phyloP scores from a whole-genome alignment of 2,329 filamentous ascomycete species.

The Curvularia sp. region DNA sequence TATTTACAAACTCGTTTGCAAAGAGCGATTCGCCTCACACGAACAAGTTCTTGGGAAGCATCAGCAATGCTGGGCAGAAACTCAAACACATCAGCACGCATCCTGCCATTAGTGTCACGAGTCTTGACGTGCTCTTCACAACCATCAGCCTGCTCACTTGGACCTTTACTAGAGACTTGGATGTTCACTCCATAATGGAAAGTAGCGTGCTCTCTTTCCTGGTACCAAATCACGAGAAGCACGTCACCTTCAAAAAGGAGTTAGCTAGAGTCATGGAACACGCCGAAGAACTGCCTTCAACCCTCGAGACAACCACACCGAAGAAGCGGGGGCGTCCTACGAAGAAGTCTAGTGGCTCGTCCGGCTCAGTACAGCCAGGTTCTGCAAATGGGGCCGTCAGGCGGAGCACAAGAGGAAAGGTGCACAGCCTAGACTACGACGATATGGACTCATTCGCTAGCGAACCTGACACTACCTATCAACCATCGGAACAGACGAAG shows the following conservation, averaged over 20 bases:
- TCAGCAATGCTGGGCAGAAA: constrained; percentile 48
- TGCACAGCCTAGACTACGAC: constrained; percentile 30
- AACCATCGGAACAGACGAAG: constrained; percentile 32
- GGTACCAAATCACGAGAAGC: constrained; percentile 36
- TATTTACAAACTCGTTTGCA: constrained; percentile 54
- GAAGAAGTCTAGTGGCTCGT: constrained; percentile 33
- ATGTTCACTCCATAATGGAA: constrained; percentile 60
- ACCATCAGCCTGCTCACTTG: constrained; percentile 63
- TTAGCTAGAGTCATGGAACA: constrained; percentile 18
- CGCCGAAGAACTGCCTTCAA: constrained; percentile 12
- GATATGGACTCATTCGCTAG: constrained; percentile 21
- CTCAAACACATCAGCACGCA: constrained; percentile 62
- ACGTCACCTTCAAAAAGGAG: constrained; percentile 35
- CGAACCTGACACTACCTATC: constrained; percentile 39
- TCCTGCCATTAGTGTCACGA: constrained; percentile 64
- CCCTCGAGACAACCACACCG: constrained; percentile 26
- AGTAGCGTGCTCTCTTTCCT: constrained; percentile 43
- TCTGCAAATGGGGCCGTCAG: constrained; percentile 23
- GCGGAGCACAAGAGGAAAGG: constrained; percentile 30
- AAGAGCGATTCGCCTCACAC: constrained; percentile 51
- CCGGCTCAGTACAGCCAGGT: constrained; percentile 15
- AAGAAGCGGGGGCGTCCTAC: constrained; percentile 39
- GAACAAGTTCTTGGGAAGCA: constrained; percentile 37
- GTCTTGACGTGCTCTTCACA: constrained; percentile 66
- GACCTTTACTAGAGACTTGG: constrained; percentile 63